These are phyloP conservation scores for Acrodontium crateriforme DNA, from an alignment of 2,329 filamentous ascomycete genomes.

Conservation along the genomic window DNA sequence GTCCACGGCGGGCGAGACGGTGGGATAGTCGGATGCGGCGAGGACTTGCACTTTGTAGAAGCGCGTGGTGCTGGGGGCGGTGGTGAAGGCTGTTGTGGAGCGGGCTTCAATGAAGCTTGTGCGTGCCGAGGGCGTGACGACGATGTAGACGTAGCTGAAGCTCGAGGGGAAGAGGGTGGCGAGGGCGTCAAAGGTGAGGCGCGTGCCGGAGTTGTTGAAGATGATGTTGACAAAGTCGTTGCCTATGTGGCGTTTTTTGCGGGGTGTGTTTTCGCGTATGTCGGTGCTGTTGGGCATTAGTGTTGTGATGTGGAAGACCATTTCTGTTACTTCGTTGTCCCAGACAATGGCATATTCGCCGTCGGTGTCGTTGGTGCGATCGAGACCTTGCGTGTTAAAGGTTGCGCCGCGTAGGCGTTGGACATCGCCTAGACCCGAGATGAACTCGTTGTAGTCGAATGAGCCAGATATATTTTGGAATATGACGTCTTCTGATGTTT, in stretches of 20 bases:
- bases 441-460: slow-evolving; percentile 73
- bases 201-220: slow-evolving; percentile 84
- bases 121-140: slow-evolving; percentile 77
- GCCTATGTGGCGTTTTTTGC: slow-evolving; percentile 90
- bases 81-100: slow-evolving; percentile 26
- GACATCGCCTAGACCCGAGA: slow-evolving; percentile 68
- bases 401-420: slow-evolving; percentile 67
- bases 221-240: slow-evolving; percentile 98
- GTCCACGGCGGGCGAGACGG: slow-evolving; percentile 78
- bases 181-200: slow-evolving; percentile 69
- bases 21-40: slow-evolving; percentile 76
- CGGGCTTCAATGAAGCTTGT: slow-evolving; percentile 59
- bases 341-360: slow-evolving; percentile 85
- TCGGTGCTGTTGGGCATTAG: slow-evolving; percentile 89
- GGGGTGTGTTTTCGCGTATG: slow-evolving; percentile 42
- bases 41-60: slow-evolving; percentile 88
- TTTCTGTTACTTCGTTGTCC: slow-evolving; percentile 87
- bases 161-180: slow-evolving; percentile 57
- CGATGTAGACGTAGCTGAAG: slow-evolving; percentile 95
- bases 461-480: slow-evolving; percentile 77
- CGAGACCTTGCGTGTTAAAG: slow-evolving; percentile 88
- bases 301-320: slow-evolving; percentile 89
- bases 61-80: slow-evolving; percentile 27
- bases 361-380: slow-evolving; percentile 62
- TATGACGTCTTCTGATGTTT: slow-evolving; percentile 71